Percentiles rank a stretch among this genome's conserved stretches.
These are phyloP conservation scores for Rosa rugosa DNA, from an alignment of 306 rosid species.

Conservation along the genomic window DNA sequence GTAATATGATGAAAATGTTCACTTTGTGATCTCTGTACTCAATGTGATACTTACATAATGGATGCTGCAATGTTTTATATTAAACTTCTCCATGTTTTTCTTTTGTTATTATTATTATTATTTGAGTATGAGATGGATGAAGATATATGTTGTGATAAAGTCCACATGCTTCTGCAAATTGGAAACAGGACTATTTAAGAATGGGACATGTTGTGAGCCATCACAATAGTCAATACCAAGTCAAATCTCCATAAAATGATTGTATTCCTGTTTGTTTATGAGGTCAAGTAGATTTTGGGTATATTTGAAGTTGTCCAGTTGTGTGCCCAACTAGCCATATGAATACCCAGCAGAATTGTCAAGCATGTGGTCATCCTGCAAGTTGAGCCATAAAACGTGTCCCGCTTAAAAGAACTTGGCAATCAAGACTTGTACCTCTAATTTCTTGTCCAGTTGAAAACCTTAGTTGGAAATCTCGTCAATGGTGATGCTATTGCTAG, in stretches of 20 bases:
- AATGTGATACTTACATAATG: constrained; percentile 20
- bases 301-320: not conserved
- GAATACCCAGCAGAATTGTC: not conserved
- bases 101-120: not conserved
- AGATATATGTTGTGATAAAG: not conserved
- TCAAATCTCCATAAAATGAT: not conserved
- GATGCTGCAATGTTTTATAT: constrained; percentile 24
- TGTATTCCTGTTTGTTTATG: not conserved
- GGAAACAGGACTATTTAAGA: not conserved
- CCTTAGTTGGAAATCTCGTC: constrained; percentile 17
- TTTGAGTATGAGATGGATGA: not conserved
- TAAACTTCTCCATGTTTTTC: not conserved
- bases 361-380: not conserved
- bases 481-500: not conserved
- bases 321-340: not conserved
- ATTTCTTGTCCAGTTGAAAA: constrained; percentile 4
- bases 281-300: not conserved
- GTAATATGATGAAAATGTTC: constrained; percentile 27
- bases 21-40: constrained; percentile 28
- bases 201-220: not conserved
- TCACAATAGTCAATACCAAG: not conserved
- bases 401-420: constrained; percentile 11
- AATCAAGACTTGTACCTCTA: constrained; percentile 27
- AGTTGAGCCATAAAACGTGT: constrained; percentile 4
- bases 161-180: constrained; percentile 9